These are phyloP conservation scores for Pterocarpus macrocarpus DNA, from an alignment of 306 rosid species.

Conservation along the genomic window DNA sequence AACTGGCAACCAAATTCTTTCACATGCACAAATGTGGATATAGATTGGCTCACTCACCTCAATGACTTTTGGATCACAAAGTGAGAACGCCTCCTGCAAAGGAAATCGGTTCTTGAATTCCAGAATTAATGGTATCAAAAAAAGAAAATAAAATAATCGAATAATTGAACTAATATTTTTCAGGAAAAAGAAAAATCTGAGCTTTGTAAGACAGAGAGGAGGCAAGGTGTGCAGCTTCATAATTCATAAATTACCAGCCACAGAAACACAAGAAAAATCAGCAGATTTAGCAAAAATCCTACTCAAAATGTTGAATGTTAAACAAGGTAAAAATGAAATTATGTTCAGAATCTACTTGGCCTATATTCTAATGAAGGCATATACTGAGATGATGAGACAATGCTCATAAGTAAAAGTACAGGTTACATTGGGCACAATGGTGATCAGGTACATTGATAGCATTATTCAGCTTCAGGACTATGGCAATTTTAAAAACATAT, in stretches of 20 bases:
- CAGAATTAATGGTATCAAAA: slow-evolving; percentile 20
- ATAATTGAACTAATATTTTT: slow-evolving; percentile 4
- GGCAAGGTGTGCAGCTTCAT: neutral
- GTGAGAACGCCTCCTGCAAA: slow-evolving; percentile 87
- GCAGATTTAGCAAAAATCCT: neutral
- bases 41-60: slow-evolving; percentile 68
- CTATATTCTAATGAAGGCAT: neutral
- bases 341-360: neutral
- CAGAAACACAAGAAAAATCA: neutral
- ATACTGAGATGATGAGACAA: slow-evolving; percentile 3
- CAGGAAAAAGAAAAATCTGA: neutral
- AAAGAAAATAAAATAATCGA: neutral
- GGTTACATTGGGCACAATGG: slow-evolving; percentile 1
- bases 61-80: slow-evolving; percentile 79
- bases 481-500: neutral
- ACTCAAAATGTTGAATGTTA: neutral
- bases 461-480: slow-evolving; percentile 1
- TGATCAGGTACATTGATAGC: neutral
- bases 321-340: neutral
- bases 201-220: neutral
- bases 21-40: slow-evolving; percentile 5
- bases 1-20: slow-evolving; percentile 31
- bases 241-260: slow-evolving; percentile 30
- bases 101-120: slow-evolving; percentile 19
- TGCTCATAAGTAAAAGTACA: neutral